Percentiles rank a stretch among this genome's conserved stretches.
Conservation (phyloP, 768 basidiomycete genomes). For the Psilocybe subaeruginosa region DNA sequence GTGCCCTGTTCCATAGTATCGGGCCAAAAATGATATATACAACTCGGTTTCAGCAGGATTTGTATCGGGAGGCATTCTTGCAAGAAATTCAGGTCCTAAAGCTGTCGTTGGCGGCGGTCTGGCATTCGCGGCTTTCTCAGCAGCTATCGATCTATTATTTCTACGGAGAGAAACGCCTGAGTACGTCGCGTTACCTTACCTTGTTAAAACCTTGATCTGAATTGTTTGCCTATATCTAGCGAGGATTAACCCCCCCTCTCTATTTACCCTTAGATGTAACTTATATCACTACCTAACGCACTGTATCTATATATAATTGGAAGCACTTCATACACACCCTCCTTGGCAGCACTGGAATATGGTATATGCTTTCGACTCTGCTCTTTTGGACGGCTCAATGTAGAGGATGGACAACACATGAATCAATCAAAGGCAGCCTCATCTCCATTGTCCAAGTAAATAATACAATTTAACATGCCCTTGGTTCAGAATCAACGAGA, state of each 20-base stretch:
- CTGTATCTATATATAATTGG: constrained; percentile 29
- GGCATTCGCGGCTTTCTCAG: constrained; percentile 93
- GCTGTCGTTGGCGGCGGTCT: constrained; percentile 87
- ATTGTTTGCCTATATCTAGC: constrained; percentile 22
- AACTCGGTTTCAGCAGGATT: constrained; percentile 91
- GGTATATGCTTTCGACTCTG: too few relatives aligned
- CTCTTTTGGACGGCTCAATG: too few relatives aligned
- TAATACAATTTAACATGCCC: neutral
- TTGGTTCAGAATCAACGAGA: neutral
- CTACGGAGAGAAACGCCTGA: constrained; percentile 80
- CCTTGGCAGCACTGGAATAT: neutral
- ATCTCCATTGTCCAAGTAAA: too few relatives aligned
- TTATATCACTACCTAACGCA: constrained; percentile 23
- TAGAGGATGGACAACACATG: too few relatives aligned
- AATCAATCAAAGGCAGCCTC: too few relatives aligned
- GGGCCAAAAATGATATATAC: constrained; percentile 93
- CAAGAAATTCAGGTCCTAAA: constrained; percentile 84
- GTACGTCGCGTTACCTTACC: constrained; percentile 27
- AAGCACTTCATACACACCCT: constrained; percentile 12
- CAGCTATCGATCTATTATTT: constrained; percentile 81
- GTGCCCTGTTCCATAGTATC: constrained; percentile 63
- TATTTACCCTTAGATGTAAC: constrained; percentile 21
- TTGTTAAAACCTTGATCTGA: neutral
- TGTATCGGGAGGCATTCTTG: constrained; percentile 85
- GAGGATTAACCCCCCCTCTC: constrained; percentile 37